Evolutionary conservation across 805 yeast species (phyloP).

Genomic region (Hemisphaericaspora nanyangensis): DNA sequence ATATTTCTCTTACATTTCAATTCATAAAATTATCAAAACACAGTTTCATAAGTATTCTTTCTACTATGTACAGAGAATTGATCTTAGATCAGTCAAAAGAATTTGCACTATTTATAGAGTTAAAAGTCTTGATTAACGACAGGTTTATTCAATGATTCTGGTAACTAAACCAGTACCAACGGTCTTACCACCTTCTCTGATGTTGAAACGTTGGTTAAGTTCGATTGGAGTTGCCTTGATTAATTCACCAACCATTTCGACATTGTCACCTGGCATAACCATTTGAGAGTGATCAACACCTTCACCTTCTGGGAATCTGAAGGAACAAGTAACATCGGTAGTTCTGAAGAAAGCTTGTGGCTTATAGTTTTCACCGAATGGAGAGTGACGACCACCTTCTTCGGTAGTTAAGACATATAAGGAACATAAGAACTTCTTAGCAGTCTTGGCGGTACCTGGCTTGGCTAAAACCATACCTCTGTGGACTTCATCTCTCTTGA

Average conservation of each 20-base stretch:
- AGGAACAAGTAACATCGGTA: slow-evolving; percentile 86
- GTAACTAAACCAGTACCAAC: slow-evolving; percentile 99
- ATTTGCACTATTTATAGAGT: background rate
- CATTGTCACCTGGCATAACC: slow-evolving; percentile 97
- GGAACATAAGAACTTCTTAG: slow-evolving; percentile 91
- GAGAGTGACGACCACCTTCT: slow-evolving; percentile 99
- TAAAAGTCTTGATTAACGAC: background rate
- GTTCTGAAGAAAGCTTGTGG: slow-evolving; percentile 98
- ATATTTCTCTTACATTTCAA: no score
- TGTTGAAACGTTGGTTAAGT: slow-evolving; percentile 96
- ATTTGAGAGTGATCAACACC: slow-evolving; percentile 82
- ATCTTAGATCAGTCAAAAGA: background rate
- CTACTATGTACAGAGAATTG: background rate
- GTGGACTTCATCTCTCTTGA: slow-evolving; percentile 92
- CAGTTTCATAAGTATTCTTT: background rate
- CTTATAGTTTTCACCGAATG: slow-evolving; percentile 95
- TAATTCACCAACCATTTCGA: slow-evolving; percentile 90
- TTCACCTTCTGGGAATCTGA: slow-evolving; percentile 75
- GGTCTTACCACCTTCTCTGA: slow-evolving; percentile 99
- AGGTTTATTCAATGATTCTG: slow-evolving; percentile 66
- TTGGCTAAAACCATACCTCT: slow-evolving; percentile 98
- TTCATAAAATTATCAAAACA: background rate
- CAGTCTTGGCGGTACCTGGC: slow-evolving; percentile 88
- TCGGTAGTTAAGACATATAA: slow-evolving; percentile 89
- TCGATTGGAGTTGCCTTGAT: slow-evolving; percentile 91